phyloP scores from a whole-genome alignment of 345 rosid species.

The Fremontodendron californicum region DNA sequence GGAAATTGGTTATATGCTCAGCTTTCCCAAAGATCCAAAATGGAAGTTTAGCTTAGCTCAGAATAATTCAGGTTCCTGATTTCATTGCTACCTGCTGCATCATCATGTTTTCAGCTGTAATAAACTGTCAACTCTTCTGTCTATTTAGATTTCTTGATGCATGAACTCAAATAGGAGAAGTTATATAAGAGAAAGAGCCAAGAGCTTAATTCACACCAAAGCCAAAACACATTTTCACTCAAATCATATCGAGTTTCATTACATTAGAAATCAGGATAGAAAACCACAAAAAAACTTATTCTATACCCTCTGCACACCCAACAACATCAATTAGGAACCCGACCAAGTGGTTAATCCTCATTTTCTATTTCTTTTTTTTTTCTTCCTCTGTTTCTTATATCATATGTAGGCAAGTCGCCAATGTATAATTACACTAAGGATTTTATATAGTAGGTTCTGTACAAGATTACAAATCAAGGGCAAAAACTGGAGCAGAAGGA shows the following conservation, averaged over 20 bases:
- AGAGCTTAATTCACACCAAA: constrained; percentile 44
- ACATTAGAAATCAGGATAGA: constrained; percentile 42
- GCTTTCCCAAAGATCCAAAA: too few relatives aligned
- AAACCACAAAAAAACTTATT: constrained; percentile 30
- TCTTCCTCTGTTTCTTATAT: constrained; percentile 25
- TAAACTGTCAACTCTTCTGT: neutral
- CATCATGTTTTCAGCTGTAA: constrained; percentile 2
- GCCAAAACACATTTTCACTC: constrained; percentile 44
- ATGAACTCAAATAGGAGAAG: neutral
- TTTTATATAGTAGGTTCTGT: constrained; percentile 48
- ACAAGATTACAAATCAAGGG: constrained; percentile 47
- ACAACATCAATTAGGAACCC: constrained; percentile 35
- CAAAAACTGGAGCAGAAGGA: constrained; percentile 41
- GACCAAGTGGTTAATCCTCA: constrained; percentile 48
- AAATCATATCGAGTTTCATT: constrained; percentile 36
- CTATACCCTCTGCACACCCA: constrained; percentile 52
- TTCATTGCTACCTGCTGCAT: constrained; percentile 12
- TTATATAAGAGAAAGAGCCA: neutral
- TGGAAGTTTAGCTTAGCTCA: too few relatives aligned
- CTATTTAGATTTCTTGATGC: constrained; percentile 5
- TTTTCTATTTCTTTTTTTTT: neutral
- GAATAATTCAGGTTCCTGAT: neutral
- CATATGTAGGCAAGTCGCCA: constrained; percentile 60
- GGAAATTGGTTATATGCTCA: too few relatives aligned
- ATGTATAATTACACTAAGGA: constrained; percentile 52